Conservation (phyloP, 139 green algal species). For the Micromonas pusilla region DNA sequence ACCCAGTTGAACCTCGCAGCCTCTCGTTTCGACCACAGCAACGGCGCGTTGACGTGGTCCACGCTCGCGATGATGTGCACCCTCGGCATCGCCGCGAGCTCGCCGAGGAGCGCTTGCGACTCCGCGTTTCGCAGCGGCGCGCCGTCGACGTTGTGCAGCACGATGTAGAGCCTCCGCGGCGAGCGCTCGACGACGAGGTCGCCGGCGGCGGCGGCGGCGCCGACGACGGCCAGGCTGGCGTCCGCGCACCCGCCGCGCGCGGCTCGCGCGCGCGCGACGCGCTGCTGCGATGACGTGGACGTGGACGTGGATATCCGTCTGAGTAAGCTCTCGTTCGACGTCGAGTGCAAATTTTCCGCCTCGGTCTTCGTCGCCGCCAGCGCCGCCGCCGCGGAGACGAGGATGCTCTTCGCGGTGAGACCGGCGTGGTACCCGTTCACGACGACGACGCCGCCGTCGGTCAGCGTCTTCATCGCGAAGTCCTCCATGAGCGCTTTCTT, state of each 20-base stretch:
- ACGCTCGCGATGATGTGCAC: constrained; percentile 52
- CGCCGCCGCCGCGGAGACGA: constrained; percentile 10
- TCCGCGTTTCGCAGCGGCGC: constrained; percentile 41
- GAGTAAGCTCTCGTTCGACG: no score
- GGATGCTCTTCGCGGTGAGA: constrained; percentile 32
- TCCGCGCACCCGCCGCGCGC: no score
- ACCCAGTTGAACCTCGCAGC: constrained; percentile 40
- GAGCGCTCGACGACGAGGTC: background rate
- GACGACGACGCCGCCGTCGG: constrained; percentile 49
- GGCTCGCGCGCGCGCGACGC: no score
- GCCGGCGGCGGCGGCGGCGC: no score
- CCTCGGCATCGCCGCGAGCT: constrained; percentile 7
- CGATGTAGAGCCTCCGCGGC: constrained; percentile 49
- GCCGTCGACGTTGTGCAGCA: constrained; percentile 81
- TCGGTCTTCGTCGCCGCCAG: background rate
- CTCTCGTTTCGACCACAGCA: constrained; percentile 69
- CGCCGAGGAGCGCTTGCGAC: constrained; percentile 55
- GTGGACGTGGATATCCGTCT: no score
- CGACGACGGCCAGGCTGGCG: no score
- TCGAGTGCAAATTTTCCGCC: no score
- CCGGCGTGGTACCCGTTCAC: constrained; percentile 30
- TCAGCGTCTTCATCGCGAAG: constrained; percentile 40
- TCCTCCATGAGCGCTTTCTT: constrained; percentile 64
- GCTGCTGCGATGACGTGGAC: no score
- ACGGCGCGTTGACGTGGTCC: constrained; percentile 68